A percentile compares a stretch with the other conserved stretches of the same genome.
phyloP scores from a whole-genome alignment of 1,139 yeast genomes.

The Taphrina communis region DNA sequence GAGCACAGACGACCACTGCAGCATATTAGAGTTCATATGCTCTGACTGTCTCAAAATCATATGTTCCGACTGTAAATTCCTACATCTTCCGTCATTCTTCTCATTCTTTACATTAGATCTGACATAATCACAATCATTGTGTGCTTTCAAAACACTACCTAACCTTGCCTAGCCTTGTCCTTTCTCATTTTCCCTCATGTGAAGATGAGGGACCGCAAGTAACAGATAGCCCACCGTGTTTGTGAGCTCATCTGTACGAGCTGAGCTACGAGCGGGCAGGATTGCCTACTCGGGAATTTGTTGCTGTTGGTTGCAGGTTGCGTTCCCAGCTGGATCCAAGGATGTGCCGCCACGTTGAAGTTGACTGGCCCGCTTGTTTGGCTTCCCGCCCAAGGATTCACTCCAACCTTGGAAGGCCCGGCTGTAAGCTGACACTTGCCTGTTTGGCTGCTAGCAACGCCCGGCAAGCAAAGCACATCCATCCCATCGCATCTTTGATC shows the following conservation, averaged over 20 bases:
- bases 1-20: slow-evolving; percentile 18
- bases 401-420: too few relatives aligned
- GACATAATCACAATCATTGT: not conserved
- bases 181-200: too few relatives aligned
- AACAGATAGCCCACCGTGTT: too few relatives aligned
- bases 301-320: not conserved
- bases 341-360: too few relatives aligned
- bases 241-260: too few relatives aligned
- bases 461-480: too few relatives aligned
- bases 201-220: too few relatives aligned
- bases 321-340: not conserved
- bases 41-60: not conserved
- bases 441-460: too few relatives aligned
- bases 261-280: not conserved
- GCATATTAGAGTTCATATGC: not conserved
- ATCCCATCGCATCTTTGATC: not conserved
- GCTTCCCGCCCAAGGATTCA: not conserved
- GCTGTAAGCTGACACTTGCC: too few relatives aligned
- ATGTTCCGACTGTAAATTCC: not conserved
- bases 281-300: not conserved
- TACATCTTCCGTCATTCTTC: not conserved
- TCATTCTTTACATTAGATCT: not conserved
- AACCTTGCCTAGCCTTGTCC: too few relatives aligned
- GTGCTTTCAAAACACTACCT: too few relatives aligned
- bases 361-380: not conserved